Percentiles rank a stretch among this genome's conserved stretches.
These are phyloP conservation scores for Friedmanniomyces endolithicus DNA, from an alignment of 495 filamentous ascomycete species.

Conservation along the genomic window DNA sequence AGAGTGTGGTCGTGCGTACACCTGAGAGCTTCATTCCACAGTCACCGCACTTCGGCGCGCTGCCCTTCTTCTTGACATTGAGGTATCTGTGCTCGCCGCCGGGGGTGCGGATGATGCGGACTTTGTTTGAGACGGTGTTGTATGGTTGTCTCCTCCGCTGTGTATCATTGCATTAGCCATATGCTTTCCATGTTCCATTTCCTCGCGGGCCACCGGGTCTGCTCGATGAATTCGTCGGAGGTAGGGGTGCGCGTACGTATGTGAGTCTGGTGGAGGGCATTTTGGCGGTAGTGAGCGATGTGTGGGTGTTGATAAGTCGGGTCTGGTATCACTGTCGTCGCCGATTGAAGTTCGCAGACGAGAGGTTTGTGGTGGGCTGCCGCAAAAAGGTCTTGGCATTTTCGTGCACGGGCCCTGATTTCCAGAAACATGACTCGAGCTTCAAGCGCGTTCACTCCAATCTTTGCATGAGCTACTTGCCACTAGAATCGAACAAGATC, in stretches of 20 bases:
- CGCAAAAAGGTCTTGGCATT: not conserved
- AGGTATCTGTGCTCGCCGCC: conserved; percentile 88
- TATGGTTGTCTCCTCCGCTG: conserved; percentile 36
- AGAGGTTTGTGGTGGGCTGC: conserved; percentile 1
- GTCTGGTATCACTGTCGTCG: conserved; percentile 27
- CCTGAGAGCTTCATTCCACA: conserved; percentile 90
- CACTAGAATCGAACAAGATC: not conserved
- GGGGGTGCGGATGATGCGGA: conserved; percentile 89
- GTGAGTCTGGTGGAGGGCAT: conserved; percentile 61
- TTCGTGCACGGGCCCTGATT: not conserved
- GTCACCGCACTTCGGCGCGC: conserved; percentile 96
- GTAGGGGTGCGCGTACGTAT: conserved; percentile 46
- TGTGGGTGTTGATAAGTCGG: conserved; percentile 47
- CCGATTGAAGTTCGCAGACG: not conserved
- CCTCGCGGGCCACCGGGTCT: not conserved
- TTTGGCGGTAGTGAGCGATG: conserved; percentile 38
- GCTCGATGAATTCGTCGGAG: not conserved
- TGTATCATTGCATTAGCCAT: not conserved
- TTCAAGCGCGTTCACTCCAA: not conserved
- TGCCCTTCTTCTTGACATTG: conserved; percentile 97
- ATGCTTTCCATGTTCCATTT: not conserved
- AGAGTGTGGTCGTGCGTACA: conserved; percentile 48
- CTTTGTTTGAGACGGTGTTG: conserved; percentile 95
- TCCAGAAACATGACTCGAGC: not conserved
- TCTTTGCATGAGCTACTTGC: not conserved